Evolutionary conservation across 225 moss, liverwort and hornwort genomes (phyloP).

Genomic region (Polytrichum formosum): DNA sequence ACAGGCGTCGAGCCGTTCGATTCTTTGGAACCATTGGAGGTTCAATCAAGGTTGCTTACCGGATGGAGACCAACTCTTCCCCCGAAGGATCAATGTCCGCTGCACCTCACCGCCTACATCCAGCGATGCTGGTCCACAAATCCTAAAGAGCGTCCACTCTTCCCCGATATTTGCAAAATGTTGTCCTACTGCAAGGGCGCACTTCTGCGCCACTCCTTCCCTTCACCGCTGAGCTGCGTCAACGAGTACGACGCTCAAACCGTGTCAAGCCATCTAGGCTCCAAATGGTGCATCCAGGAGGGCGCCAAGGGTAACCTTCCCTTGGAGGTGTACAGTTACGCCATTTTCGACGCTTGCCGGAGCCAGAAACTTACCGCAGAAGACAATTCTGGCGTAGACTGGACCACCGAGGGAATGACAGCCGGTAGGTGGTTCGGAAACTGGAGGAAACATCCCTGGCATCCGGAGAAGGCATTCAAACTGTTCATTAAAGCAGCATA

Average conservation of each 20-base stretch:
- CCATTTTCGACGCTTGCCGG: slow-evolving; percentile 27
- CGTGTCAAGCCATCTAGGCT: slow-evolving; percentile 28
- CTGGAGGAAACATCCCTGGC: slow-evolving; percentile 37
- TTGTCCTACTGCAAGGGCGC: slow-evolving; percentile 40
- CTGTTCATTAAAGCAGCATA: slow-evolving; percentile 29
- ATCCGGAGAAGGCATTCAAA: slow-evolving; percentile 35
- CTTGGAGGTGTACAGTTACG: slow-evolving; percentile 36
- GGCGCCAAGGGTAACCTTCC: slow-evolving; percentile 40
- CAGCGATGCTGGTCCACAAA: slow-evolving; percentile 38
- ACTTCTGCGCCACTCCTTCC: slow-evolving; percentile 39
- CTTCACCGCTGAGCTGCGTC: slow-evolving; percentile 43
- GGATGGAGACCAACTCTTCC: slow-evolving; percentile 36
- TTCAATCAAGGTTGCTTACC: slow-evolving; percentile 29
- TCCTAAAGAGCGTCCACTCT: slow-evolving; percentile 34
- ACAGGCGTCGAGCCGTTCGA: slow-evolving; percentile 36
- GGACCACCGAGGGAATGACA: slow-evolving; percentile 40
- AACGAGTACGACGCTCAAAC: slow-evolving; percentile 50
- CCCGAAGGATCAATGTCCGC: slow-evolving; percentile 20
- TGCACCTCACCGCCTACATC: slow-evolving; percentile 32
- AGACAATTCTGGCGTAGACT: slow-evolving; percentile 25
- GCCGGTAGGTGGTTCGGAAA: slow-evolving; percentile 42
- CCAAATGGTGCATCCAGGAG: slow-evolving; percentile 48
- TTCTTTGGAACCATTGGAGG: slow-evolving; percentile 16
- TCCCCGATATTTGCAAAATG: slow-evolving; percentile 43
- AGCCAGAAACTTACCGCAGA: slow-evolving; percentile 3